These are phyloP conservation scores for Neonectria hederae DNA, from an alignment of 2,329 filamentous ascomycete species.

Conservation along the genomic window DNA sequence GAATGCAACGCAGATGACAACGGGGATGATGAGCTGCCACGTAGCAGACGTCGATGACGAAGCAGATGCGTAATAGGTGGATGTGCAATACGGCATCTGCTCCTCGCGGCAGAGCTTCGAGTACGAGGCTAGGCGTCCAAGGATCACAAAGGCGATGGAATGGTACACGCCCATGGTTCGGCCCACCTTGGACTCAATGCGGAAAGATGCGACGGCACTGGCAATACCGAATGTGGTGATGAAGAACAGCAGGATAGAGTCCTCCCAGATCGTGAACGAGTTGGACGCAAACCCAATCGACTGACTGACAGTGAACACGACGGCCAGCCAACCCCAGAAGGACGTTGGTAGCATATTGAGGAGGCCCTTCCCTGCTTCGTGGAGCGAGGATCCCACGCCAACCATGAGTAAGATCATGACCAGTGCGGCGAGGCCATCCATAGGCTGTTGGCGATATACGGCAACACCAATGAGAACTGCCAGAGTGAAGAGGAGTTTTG, in stretches of 20 bases:
- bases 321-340: slow-evolving; percentile 88
- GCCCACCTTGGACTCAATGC: slow-evolving; percentile 72
- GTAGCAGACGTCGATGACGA: slow-evolving; percentile 91
- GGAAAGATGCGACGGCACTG: slow-evolving; percentile 78
- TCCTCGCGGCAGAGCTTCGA: slow-evolving; percentile 96
- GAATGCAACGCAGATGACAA: slow-evolving; percentile 74
- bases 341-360: slow-evolving; percentile 72
- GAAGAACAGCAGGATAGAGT: slow-evolving; percentile 92
- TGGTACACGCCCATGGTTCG: slow-evolving; percentile 84
- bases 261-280: slow-evolving; percentile 99
- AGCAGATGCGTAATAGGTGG: slow-evolving; percentile 93
- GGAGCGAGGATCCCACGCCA: slow-evolving; percentile 56
- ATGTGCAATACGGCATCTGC: slow-evolving; percentile 96
- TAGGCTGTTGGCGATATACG: slow-evolving; percentile 46
- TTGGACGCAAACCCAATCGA: slow-evolving; percentile 97
- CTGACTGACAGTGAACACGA: slow-evolving; percentile 83
- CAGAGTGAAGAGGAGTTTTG: slow-evolving; percentile 46
- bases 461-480: slow-evolving; percentile 42
- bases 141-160: slow-evolving; percentile 80
- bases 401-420: slow-evolving; percentile 47
- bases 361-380: slow-evolving; percentile 55
- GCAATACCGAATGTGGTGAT: slow-evolving; percentile 85
- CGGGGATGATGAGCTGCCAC: slow-evolving; percentile 88
- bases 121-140: slow-evolving; percentile 83
- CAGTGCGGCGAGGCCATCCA: slow-evolving; percentile 53